A percentile compares a stretch with the other conserved stretches of the same genome.
Evolutionary conservation across 2,329 filamentous ascomycete species (phyloP).

Genomic region (Aureobasidium melanogenum): DNA sequence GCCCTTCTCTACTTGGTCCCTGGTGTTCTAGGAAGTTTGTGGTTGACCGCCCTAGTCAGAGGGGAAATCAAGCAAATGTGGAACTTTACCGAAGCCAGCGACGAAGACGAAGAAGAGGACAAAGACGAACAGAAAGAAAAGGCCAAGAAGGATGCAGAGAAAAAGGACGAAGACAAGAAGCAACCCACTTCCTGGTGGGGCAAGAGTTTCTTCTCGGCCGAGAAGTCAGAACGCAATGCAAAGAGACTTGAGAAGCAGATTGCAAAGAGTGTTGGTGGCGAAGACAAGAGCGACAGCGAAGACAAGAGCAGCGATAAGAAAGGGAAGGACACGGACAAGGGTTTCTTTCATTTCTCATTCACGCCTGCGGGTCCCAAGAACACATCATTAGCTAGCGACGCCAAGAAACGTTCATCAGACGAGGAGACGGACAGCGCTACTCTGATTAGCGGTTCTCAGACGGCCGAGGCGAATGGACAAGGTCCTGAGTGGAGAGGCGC

Average conservation of each 20-base stretch:
- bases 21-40: constrained; percentile 65
- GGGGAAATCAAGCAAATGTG: constrained; percentile 71
- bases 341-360: constrained; percentile 10
- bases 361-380: not conserved
- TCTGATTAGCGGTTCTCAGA: not conserved
- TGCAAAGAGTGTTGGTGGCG: not conserved
- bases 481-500: not conserved
- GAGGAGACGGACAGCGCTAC: not conserved
- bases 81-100: constrained; percentile 63
- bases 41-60: constrained; percentile 60
- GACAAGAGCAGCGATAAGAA: not conserved
- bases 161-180: constrained; percentile 21
- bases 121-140: constrained; percentile 13
- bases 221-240: constrained; percentile 20
- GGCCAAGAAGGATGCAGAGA: constrained; percentile 7
- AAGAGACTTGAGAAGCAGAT: constrained; percentile 15
- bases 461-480: not conserved
- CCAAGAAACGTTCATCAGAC: not conserved
- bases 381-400: not conserved
- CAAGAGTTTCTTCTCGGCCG: constrained; percentile 23
- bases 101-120: constrained; percentile 22
- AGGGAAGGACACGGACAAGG: not conserved
- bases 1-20: constrained; percentile 90
- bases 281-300: constrained; percentile 8
- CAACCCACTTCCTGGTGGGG: constrained; percentile 10